Evolutionary conservation across 495 filamentous ascomycete genomes (phyloP).

Genomic region (Podospora anserina): DNA sequence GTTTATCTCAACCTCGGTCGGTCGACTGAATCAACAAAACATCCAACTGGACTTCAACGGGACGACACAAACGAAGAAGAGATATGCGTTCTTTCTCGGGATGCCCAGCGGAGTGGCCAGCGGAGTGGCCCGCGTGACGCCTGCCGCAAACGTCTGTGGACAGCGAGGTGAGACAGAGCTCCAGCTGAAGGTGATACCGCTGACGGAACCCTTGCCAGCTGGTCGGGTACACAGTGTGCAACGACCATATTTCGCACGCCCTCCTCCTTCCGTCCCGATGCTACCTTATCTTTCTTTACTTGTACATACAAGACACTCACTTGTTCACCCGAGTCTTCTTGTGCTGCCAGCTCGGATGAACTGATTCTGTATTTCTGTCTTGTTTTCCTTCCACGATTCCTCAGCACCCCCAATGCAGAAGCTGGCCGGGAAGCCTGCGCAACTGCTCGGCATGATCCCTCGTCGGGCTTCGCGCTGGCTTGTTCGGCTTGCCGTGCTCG

Average conservation of each 20-base stretch:
- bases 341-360: background rate
- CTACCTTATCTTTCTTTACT: too few species aligned
- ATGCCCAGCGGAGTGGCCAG: too few species aligned
- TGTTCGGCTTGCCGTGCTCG: slow-evolving; percentile 24
- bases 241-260: background rate
- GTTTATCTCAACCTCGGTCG: slow-evolving; percentile 7
- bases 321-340: background rate
- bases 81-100: background rate
- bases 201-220: background rate
- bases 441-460: slow-evolving; percentile 22
- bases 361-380: background rate
- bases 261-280: background rate
- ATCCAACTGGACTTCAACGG: background rate
- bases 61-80: background rate
- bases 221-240: background rate
- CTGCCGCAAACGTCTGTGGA: background rate
- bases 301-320: too few species aligned
- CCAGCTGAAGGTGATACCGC: background rate
- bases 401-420: background rate
- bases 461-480: slow-evolving; percentile 32
- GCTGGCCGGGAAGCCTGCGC: slow-evolving; percentile 14
- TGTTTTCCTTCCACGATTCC: background rate
- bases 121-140: too few species aligned
- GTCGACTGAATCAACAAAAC: background rate
- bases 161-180: background rate